These are phyloP conservation scores for Carex cristatella DNA, from an alignment of 176 grass and related monocot species.

Conservation along the genomic window DNA sequence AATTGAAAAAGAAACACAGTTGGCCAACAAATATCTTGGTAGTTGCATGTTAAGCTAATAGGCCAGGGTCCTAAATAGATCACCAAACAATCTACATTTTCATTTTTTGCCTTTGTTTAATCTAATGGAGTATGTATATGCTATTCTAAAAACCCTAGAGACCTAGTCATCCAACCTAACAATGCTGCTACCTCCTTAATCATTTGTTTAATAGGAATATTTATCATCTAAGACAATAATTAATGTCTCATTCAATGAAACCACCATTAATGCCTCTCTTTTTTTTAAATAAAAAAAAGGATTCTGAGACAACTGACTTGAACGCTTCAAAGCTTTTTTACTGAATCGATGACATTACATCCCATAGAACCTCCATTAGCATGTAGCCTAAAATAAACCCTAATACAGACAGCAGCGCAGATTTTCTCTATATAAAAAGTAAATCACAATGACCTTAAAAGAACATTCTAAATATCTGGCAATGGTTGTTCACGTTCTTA, in stretches of 20 bases:
- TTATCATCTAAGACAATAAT: background rate
- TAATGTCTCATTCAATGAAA: too few relatives aligned
- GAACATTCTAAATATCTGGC: background rate
- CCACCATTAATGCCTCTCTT: too few relatives aligned
- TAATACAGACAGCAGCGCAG: background rate
- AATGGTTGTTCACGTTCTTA: background rate
- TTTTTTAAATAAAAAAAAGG: too few relatives aligned
- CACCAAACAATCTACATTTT: background rate
- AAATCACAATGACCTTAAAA: background rate
- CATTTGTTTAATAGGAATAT: background rate
- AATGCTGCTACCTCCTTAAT: background rate
- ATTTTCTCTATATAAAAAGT: background rate
- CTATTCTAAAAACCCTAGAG: background rate
- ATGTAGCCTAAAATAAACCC: background rate
- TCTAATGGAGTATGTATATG: background rate
- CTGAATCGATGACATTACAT: background rate
- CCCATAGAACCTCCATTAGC: background rate
- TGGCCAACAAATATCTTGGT: constrained; percentile 5
- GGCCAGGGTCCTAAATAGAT: background rate
- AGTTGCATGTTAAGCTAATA: background rate
- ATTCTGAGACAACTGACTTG: background rate
- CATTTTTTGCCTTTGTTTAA: background rate
- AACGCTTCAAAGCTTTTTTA: background rate
- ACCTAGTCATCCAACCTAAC: constrained; percentile 9
- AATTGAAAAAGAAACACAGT: background rate